Base-by-base conservation (phyloP, 129 eudicot genomes). In the Calendula officinalis region DNA sequence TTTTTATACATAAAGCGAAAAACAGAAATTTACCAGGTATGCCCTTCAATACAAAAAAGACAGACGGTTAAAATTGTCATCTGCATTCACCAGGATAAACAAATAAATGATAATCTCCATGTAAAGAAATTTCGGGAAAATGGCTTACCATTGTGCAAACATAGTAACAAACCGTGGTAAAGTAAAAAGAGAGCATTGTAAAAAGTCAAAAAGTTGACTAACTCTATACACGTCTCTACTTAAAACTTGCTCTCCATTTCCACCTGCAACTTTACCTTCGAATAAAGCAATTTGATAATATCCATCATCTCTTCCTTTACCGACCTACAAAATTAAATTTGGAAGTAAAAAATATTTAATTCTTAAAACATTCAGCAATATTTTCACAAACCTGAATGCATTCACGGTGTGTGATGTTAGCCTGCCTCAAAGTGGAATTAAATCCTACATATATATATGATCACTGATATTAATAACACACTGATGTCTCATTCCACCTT, bases 181-280 rank as follows among this genome's bases (percentile, higher is more conserved):
- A 88, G 80, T 78, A 92, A 76, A 92, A 92, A 15, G 99, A 85
- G 52, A 92, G 84, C 99, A 92, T 88, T 64, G 96, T 92, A 65
- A 88, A 88, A 92, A 92, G 77, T 92, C 98, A 51, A 92, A 85
- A 27, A 92, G 98, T 62, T 92, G 98, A 41, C 98, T 96, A 65
- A 92, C 32, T 75, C 98, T 75, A 65, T 92, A 92, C 13, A 92
- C 85, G 66, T 92, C 98, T 77, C 98, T 77, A 76, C 98, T 92
- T 57, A 92, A 66, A 44, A 92, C 98, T 79, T 92, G 98, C 71
- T 92, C 98, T 56, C 98, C 98, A 37, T 92, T 92, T 48, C 98
- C 98, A 47, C 98, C 98, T 60, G 98, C 96, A 42, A 92, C 98
- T 68, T 92, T 92, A 17, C 98, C 98, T 82, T 92, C 98, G 51